Conservation (phyloP, 163 green algal species). For the Chlorella variabilis region DNA sequence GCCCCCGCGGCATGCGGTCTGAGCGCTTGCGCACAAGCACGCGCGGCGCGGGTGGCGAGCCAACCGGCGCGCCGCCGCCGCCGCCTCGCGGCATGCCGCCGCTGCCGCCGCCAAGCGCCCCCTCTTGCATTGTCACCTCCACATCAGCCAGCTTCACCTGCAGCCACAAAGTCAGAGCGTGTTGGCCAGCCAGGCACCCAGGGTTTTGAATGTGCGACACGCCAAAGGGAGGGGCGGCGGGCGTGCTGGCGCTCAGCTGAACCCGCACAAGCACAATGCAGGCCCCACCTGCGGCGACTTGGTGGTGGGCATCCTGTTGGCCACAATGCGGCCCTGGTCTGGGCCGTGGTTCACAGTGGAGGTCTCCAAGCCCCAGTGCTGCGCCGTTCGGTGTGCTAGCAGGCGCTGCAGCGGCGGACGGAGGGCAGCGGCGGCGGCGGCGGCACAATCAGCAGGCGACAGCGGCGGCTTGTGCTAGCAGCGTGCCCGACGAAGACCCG, state of each 20-base stretch:
- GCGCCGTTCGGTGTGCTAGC: slow-evolving; percentile 56
- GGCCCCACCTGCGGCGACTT: neutral
- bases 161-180: neutral
- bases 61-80: neutral
- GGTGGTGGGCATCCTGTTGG: neutral
- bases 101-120: neutral
- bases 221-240: too few relatives aligned
- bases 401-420: slow-evolving; percentile 53
- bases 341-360: slow-evolving; percentile 51
- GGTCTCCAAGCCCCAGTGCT: slow-evolving; percentile 66
- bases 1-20: neutral
- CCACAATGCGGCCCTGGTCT: slow-evolving; percentile 54
- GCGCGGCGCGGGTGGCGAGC: neutral
- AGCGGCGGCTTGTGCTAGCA: too few relatives aligned
- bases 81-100: neutral
- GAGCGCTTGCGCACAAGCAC: slow-evolving; percentile 33
- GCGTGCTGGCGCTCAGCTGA: too few relatives aligned
- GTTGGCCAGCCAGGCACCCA: neutral
- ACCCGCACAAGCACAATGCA: too few relatives aligned
- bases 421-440: neutral
- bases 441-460: neutral
- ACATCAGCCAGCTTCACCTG: slow-evolving; percentile 39
- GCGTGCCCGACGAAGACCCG: too few relatives aligned
- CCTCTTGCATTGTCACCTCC: slow-evolving; percentile 6
- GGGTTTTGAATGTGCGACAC: slow-evolving; percentile 7